These are phyloP conservation scores for Alternaria sp. DNA, from an alignment of 2,329 filamentous ascomycete genomes.

Conservation along the genomic window DNA sequence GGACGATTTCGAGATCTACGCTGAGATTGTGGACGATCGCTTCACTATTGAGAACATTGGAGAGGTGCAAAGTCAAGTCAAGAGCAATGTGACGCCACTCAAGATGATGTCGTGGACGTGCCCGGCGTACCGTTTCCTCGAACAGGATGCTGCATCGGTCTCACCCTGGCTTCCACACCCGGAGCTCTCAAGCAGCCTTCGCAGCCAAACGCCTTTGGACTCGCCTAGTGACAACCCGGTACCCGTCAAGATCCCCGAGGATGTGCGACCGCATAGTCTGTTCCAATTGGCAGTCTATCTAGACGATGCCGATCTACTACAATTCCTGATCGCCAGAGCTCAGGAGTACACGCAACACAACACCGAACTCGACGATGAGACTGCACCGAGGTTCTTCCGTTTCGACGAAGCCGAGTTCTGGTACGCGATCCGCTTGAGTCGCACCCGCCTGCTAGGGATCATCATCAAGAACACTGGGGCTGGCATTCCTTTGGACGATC, in stretches of 20 bases:
- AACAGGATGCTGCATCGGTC: neutral
- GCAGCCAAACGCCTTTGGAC: neutral
- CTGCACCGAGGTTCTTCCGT: conserved; percentile 11
- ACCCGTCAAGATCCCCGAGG: conserved; percentile 3
- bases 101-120: conserved; percentile 54
- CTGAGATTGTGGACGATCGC: conserved; percentile 66
- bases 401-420: conserved; percentile 22
- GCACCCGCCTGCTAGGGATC: conserved; percentile 64
- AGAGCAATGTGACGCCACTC: conserved; percentile 65
- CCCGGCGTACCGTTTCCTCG: conserved; percentile 15
- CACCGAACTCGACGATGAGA: conserved; percentile 3
- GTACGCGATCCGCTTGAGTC: conserved; percentile 54
- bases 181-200: neutral
- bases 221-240: neutral
- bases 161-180: neutral
- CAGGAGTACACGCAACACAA: conserved; percentile 23
- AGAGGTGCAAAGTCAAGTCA: conserved; percentile 70
- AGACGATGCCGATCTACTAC: conserved; percentile 24
- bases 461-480: conserved; percentile 71
- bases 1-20: conserved; percentile 43
- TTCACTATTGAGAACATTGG: conserved; percentile 81
- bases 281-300: conserved; percentile 41
- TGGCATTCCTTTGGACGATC: conserved; percentile 70
- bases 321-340: conserved; percentile 20
- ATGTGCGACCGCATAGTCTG: conserved; percentile 21